Evolutionary conservation across 2,329 filamentous ascomycete species (phyloP).

Genomic region (Penicillium psychrosexuale): DNA sequence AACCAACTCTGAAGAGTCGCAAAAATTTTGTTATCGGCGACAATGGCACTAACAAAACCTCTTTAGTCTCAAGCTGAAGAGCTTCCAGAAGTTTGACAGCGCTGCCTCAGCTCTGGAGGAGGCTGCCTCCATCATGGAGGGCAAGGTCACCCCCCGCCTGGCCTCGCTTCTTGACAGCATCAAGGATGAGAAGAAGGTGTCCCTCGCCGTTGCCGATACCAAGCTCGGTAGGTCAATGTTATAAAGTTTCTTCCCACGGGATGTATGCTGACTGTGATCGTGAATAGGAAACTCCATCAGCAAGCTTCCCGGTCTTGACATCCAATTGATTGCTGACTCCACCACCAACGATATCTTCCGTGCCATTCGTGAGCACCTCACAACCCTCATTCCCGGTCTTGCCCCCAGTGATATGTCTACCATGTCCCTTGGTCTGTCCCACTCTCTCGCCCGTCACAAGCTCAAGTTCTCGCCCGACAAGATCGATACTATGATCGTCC

Average conservation of each 20-base stretch:
- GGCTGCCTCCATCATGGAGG: slow-evolving; percentile 81
- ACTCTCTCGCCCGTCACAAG: slow-evolving; percentile 95
- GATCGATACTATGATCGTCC: slow-evolving; percentile 99
- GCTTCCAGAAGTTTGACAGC: slow-evolving; percentile 96
- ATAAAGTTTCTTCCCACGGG: neutral
- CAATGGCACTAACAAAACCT: slow-evolving; percentile 23
- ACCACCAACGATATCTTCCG: slow-evolving; percentile 86
- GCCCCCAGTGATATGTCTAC: slow-evolving; percentile 81
- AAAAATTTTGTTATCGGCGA: slow-evolving; percentile 27
- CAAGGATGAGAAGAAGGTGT: slow-evolving; percentile 97
- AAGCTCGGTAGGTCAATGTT: slow-evolving; percentile 63
- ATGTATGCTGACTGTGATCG: slow-evolving; percentile 15
- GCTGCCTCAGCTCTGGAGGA: slow-evolving; percentile 87
- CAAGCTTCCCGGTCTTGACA: slow-evolving; percentile 82
- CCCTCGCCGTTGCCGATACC: slow-evolving; percentile 87
- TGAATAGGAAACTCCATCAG: slow-evolving; percentile 72
- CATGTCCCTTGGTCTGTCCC: slow-evolving; percentile 93
- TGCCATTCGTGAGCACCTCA: slow-evolving; percentile 85
- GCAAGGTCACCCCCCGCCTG: slow-evolving; percentile 89
- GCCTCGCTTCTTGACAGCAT: slow-evolving; percentile 77
- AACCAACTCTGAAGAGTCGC: slow-evolving; percentile 8
- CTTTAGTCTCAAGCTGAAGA: slow-evolving; percentile 82
- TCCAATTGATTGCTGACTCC: slow-evolving; percentile 79
- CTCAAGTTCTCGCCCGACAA: slow-evolving; percentile 98
- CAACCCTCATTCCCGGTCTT: slow-evolving; percentile 86